A percentile compares a stretch with the other conserved stretches of the same genome.
Conservation (phyloP, 1,284 basidiomycete species). For the Ustilago hordei region DNA sequence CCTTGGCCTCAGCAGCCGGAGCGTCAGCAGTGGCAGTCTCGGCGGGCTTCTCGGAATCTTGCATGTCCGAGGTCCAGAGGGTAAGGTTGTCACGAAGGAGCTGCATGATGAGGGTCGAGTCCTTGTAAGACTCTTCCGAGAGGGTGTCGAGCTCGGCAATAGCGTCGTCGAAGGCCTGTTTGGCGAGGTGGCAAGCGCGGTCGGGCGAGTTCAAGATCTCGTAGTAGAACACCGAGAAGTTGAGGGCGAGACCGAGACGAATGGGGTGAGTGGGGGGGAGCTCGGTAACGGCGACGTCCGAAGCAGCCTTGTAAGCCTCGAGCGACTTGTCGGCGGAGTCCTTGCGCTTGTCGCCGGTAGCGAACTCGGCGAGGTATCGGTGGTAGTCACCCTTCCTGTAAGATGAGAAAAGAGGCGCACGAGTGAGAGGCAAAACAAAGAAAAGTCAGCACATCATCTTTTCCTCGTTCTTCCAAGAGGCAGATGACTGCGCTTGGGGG, state of each 20-base stretch:
- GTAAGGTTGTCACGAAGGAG: conserved; percentile 98
- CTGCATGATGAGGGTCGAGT: conserved; percentile 94
- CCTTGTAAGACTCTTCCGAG: conserved; percentile 99
- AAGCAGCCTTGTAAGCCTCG: conserved; percentile 99
- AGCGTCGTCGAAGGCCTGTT: conserved; percentile 99
- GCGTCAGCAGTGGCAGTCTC: conserved; percentile 63
- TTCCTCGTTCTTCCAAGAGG: not conserved
- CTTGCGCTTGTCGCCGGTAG: conserved; percentile 98
- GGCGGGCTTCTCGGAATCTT: conserved; percentile 70
- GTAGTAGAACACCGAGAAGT: conserved; percentile 99
- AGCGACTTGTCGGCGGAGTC: conserved; percentile 98
- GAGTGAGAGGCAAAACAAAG: not conserved
- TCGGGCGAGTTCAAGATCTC: conserved; percentile 99
- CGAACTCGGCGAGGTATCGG: conserved; percentile 99
- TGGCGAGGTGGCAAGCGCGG: conserved; percentile 98
- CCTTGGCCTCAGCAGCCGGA: conserved; percentile 65
- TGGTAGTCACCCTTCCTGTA: conserved; percentile 99
- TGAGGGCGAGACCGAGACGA: conserved; percentile 97
- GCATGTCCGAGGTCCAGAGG: conserved; percentile 94
- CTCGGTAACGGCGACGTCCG: conserved; percentile 96
- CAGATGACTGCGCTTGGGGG: not conserved
- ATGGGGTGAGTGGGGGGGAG: conserved; percentile 99
- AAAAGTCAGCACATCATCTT: not conserved
- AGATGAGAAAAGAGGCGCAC: conserved; percentile 2
- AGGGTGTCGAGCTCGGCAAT: conserved; percentile 99